Conservation (phyloP, 805 yeast species). For the Hemisphaericaspora nanyangensis region DNA sequence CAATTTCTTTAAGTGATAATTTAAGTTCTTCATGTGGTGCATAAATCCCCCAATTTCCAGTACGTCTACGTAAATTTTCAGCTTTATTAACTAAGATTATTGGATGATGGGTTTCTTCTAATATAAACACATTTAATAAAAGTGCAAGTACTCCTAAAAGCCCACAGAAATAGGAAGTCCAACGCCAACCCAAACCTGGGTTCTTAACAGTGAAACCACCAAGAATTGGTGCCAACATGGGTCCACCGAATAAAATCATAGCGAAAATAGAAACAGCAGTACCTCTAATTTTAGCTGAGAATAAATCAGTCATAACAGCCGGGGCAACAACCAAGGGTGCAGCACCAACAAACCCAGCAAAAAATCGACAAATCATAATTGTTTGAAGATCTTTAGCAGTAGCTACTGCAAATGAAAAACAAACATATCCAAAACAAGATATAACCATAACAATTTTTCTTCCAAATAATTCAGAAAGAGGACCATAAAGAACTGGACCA, state of each 20-base stretch:
- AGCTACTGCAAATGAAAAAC: slow-evolving; percentile 62
- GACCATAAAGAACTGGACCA: slow-evolving; percentile 84
- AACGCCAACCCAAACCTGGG: slow-evolving; percentile 49
- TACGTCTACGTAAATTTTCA: slow-evolving; percentile 34
- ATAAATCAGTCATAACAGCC: slow-evolving; percentile 83
- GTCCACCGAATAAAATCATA: slow-evolving; percentile 73
- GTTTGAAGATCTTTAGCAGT: slow-evolving; percentile 78
- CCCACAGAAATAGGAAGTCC: slow-evolving; percentile 52
- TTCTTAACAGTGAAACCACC: slow-evolving; percentile 39
- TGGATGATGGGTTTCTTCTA: slow-evolving; percentile 41
- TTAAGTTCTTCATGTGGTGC: slow-evolving; percentile 37
- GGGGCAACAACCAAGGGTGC: slow-evolving; percentile 84
- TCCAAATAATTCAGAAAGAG: slow-evolving; percentile 27
- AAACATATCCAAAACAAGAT: slow-evolving; percentile 35
- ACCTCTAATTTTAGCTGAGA: slow-evolving; percentile 64
- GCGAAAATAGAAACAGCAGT: slow-evolving; percentile 69
- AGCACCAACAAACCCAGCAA: slow-evolving; percentile 79
- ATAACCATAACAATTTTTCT: slow-evolving; percentile 41
- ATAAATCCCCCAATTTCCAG: slow-evolving; percentile 37
- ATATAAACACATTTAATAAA: slow-evolving; percentile 22
- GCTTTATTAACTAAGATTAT: slow-evolving; percentile 30
- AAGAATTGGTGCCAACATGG: slow-evolving; percentile 74
- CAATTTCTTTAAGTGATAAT: slow-evolving; percentile 28
- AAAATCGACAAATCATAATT: slow-evolving; percentile 70
- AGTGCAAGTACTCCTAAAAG: slow-evolving; percentile 32